phyloP scores from a whole-genome alignment of 1,284 basidiomycete genomes.

The Cutaneotrichosporon sp. region DNA sequence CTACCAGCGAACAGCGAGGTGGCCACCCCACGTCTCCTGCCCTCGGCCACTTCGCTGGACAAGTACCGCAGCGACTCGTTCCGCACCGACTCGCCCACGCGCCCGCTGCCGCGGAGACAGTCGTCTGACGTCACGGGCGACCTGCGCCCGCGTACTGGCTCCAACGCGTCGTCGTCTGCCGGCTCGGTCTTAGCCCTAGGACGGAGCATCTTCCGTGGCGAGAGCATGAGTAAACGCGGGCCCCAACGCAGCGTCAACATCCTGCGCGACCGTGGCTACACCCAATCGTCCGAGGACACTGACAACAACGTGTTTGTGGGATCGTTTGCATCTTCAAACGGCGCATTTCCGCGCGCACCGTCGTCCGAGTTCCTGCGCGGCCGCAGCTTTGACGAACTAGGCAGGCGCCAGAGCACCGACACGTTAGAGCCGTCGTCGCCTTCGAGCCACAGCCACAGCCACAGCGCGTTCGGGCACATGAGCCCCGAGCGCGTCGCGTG shows the following conservation, averaged over 20 bases:
- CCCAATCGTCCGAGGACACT: conserved; percentile 38
- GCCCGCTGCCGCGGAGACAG: conserved; percentile 20
- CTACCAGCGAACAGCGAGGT: conserved; percentile 8
- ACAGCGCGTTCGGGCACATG: conserved; percentile 14
- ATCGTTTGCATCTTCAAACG: conserved; percentile 35
- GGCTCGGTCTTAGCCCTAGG: conserved; percentile 21
- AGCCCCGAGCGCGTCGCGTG: conserved; percentile 22
- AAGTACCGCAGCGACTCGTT: conserved; percentile 22
- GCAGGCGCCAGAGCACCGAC: conserved; percentile 30
- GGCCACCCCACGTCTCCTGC: conserved; percentile 21
- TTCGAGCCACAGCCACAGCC: conserved; percentile 17
- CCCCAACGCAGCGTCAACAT: conserved; percentile 28
- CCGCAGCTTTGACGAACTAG: conserved; percentile 33
- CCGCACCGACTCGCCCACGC: conserved; percentile 1
- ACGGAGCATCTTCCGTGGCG: conserved; percentile 27
- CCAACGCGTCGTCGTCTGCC: conserved; percentile 21
- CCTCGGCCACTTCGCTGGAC: conserved; percentile 23
- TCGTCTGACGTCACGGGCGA: conserved; percentile 12
- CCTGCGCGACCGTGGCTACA: conserved; percentile 16
- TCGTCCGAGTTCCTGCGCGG: conserved; percentile 27
- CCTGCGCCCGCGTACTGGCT: conserved; percentile 15
- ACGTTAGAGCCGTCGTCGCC: conserved; percentile 36
- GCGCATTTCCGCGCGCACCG: conserved; percentile 18
- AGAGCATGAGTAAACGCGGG: conserved; percentile 26
- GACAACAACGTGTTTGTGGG: conserved; percentile 29